Evolutionary conservation across 106 monocot species (phyloP).

Genomic region (Acorus gramineus): DNA sequence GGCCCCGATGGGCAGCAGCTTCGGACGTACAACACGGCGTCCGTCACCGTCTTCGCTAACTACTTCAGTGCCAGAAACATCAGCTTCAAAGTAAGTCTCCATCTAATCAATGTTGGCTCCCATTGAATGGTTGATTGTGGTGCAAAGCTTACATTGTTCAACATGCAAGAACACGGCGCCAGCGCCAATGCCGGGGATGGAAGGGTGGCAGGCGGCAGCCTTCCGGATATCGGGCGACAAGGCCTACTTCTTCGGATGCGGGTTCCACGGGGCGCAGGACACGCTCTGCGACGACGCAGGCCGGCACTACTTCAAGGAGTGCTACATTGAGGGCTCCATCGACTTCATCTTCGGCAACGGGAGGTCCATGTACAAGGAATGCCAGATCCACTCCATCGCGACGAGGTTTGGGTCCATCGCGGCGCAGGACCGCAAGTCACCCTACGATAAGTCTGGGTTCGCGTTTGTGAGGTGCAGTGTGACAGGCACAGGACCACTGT

Average conservation of each 20-base stretch:
- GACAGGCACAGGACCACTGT: slow-evolving; percentile 71
- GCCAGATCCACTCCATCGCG: slow-evolving; percentile 84
- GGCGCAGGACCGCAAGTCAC: slow-evolving; percentile 58
- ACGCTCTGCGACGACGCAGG: slow-evolving; percentile 88
- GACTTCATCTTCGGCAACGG: slow-evolving; percentile 98
- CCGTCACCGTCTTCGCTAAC: slow-evolving; percentile 84
- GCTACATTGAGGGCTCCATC: slow-evolving; percentile 92
- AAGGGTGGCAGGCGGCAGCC: slow-evolving; percentile 90
- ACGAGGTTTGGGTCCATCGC: slow-evolving; percentile 76
- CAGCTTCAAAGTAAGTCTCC: slow-evolving; percentile 79
- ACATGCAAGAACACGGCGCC: slow-evolving; percentile 74
- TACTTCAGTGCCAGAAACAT: slow-evolving; percentile 93
- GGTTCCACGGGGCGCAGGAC: slow-evolving; percentile 95
- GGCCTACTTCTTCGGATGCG: slow-evolving; percentile 83
- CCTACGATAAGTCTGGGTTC: slow-evolving; percentile 71
- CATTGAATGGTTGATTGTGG: no score
- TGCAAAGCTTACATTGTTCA: background rate
- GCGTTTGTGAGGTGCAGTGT: slow-evolving; percentile 79
- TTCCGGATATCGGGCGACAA: slow-evolving; percentile 95
- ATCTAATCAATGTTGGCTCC: no score
- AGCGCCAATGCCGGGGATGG: slow-evolving; percentile 79
- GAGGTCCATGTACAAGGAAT: slow-evolving; percentile 83
- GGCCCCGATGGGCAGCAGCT: slow-evolving; percentile 88
- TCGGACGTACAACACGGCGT: slow-evolving; percentile 84
- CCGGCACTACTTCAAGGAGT: slow-evolving; percentile 93